These are phyloP conservation scores for Posidonia oceanica DNA, from an alignment of 116 monocot species.

Conservation along the genomic window DNA sequence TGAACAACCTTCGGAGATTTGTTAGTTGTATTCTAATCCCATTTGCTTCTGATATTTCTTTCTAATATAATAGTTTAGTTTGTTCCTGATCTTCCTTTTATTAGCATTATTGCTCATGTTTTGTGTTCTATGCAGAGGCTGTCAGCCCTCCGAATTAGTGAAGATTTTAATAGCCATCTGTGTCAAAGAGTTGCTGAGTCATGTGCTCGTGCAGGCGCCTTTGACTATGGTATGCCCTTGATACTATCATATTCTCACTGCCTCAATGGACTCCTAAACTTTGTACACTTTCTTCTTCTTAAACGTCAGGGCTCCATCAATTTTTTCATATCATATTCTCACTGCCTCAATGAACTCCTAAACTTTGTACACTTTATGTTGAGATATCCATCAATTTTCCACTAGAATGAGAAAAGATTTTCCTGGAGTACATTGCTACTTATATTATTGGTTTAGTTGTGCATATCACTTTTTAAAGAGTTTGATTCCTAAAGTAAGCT, in stretches of 20 bases:
- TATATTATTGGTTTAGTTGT: too few species aligned
- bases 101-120: neutral
- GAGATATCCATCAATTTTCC: too few species aligned
- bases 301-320: too few species aligned
- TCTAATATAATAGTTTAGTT: neutral
- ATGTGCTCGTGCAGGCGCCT: constrained; percentile 58
- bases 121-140: constrained; percentile 66
- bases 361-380: too few species aligned
- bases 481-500: too few species aligned
- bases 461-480: too few species aligned
- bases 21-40: constrained; percentile 33
- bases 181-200: constrained; percentile 80
- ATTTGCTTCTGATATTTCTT: neutral
- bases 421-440: too few species aligned
- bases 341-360: too few species aligned
- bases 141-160: constrained; percentile 66
- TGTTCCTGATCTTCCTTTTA: neutral
- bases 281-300: too few species aligned
- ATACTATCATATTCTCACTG: neutral
- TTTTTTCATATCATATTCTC: too few species aligned
- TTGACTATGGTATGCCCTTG: constrained; percentile 57
- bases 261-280: too few species aligned
- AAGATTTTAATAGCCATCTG: constrained; percentile 90
- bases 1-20: constrained; percentile 79
- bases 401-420: too few species aligned